These are phyloP conservation scores for Lecanicillium sp. DNA, from an alignment of 2,329 filamentous ascomycete species.

Conservation along the genomic window DNA sequence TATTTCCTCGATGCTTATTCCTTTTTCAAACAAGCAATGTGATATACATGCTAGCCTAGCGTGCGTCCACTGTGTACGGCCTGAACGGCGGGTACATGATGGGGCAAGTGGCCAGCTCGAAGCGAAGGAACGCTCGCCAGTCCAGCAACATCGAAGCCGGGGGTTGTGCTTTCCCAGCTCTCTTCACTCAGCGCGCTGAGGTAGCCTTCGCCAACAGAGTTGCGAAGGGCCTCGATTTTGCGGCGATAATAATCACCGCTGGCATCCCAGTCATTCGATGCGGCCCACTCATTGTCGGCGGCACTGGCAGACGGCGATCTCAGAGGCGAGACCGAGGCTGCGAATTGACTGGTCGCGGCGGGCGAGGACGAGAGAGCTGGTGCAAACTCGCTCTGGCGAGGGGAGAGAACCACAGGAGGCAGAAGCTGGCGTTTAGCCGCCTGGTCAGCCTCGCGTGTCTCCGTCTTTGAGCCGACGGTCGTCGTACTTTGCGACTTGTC, in stretches of 20 bases:
- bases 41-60: slow-evolving; percentile 33
- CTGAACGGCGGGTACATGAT: slow-evolving; percentile 32
- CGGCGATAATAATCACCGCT: slow-evolving; percentile 76
- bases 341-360: not conserved
- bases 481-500: slow-evolving; percentile 1
- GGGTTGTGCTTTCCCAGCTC: slow-evolving; percentile 44
- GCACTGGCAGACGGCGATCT: slow-evolving; percentile 15
- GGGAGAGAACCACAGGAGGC: slow-evolving; percentile 22
- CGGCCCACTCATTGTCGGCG: slow-evolving; percentile 5
- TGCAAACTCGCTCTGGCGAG: slow-evolving; percentile 3
- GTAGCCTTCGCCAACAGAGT: slow-evolving; percentile 82
- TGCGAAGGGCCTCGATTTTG: slow-evolving; percentile 79
- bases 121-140: slow-evolving; percentile 25
- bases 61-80: slow-evolving; percentile 49
- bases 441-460: not conserved
- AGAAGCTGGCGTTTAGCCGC: slow-evolving; percentile 30
- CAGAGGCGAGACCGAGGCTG: slow-evolving; percentile 27
- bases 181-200: slow-evolving; percentile 81
- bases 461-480: slow-evolving; percentile 18
- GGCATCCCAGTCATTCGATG: slow-evolving; percentile 54
- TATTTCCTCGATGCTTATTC: slow-evolving; percentile 5
- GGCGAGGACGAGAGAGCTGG: not conserved
- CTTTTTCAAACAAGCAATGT: slow-evolving; percentile 4
- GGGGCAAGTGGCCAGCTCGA: slow-evolving; percentile 25
- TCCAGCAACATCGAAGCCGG: slow-evolving; percentile 16